Evolutionary conservation across 1,284 basidiomycete genomes (phyloP), one percentile per base, ranked within the genome.

Genomic region (Ganoderma multipileum): DNA sequence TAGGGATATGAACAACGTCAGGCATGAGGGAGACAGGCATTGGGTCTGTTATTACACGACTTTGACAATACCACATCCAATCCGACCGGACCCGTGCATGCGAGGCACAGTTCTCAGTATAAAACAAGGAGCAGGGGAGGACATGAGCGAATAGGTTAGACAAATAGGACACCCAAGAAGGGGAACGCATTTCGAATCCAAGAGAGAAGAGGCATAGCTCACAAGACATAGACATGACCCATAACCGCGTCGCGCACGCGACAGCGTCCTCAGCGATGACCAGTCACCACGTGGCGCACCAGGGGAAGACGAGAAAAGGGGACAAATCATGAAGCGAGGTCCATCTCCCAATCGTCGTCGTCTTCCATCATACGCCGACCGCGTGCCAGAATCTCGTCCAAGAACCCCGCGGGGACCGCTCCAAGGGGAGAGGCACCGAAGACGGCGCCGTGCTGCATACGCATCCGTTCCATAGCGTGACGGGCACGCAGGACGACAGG

Each of bases 401-500:
- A 79, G 79, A 93, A 94, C 9, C 84, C 85, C 28, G 77, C 77
- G 8, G 84, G 79, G 30, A 88, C 88, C 23, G 87, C 81, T 12
- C 87, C 90, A 65, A 94, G 81, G 30, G 93, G 90, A 42, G 90
- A 91, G 20, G 89, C 90, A 42, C 79, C 83, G 76, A 92, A 93
- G 68, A 86, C 76, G 47, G 82, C 79, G 28, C 78, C 82, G 23
- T 86, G 85, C 28, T 80, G 80, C 26, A 74, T 75, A 61, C 85
- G 83, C 73, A 84, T 80, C 59, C 78, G 79, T 59, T 89, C 87
- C 93, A 95, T 94, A 68, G 80, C 81, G 61, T 74, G 78, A 64
- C 92, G 84, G n/a, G 91, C 89, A 59, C 93, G 86, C 67, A 82
- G 77, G n/a, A 97, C 86, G 8, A 95, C 85, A 8, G 87, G 86